Evolutionary conservation across 805 yeast genomes (phyloP), one percentile per base, ranked within the genome.

Genomic region (Ogataea kodamae): DNA sequence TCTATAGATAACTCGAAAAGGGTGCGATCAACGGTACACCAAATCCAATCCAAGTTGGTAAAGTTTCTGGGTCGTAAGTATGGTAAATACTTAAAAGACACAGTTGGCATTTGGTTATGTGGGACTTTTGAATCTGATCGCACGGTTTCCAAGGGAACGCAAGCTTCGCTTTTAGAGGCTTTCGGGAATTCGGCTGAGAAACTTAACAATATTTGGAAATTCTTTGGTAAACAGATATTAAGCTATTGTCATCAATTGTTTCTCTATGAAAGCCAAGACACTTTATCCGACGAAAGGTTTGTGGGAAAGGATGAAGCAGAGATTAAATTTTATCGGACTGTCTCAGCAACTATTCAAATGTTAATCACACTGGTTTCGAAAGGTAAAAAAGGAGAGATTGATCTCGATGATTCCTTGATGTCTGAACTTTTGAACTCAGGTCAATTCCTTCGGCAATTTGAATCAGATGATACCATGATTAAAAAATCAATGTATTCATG

Each of bases 201-300:
- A 49, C 59, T 78, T 7, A 65, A 67, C 22, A 70, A 73, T 28
- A 54, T 87, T 4, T 80, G 89, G 81, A 61, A 60, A 15, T 56
- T 79, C 0, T 83, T 85, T 49, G 63, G 62, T 33, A 61, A 59
- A 4, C 80, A 73, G 33, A 69, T 85, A 9, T 45, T 83, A 11
- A 72, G 72, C 29, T 77, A 72, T 40, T 64, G 76, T 9, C 61
- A 65, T 26, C 74, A 77, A 21, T 64, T 74, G 0, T 48, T 85
- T 6, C 55, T 70, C 10, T 54, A 61, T 19, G 95, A 88, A 52
- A 64, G 74, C 3, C 69, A 68, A 4, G 76, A 72, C 10, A 71
- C 87, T 1, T 56, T 89, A 13, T 77, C 89, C 2, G 96, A 89
- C 49, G 82, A 79, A 50, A 65, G 95, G 35, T 77, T 74, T 46